Evolutionary conservation across 2,329 filamentous ascomycete genomes (phyloP).

Genomic region (Alternaria novae-zelandiae): DNA sequence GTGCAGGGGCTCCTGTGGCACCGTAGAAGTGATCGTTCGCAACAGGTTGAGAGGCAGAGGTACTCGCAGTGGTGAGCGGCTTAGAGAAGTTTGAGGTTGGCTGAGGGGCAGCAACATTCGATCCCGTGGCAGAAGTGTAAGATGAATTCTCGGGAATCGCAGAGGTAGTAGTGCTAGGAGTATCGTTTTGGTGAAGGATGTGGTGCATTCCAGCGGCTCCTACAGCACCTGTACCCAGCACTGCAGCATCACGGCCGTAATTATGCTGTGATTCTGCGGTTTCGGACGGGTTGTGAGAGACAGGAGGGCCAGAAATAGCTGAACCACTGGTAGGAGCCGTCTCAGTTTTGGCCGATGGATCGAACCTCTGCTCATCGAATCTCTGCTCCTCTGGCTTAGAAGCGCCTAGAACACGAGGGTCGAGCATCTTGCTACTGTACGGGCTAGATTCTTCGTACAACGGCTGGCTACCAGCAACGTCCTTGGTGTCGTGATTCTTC

Average conservation of each 20-base stretch:
- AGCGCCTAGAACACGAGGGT: constrained; percentile 35
- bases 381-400: constrained; percentile 24
- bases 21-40: constrained; percentile 14
- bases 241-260: constrained; percentile 27
- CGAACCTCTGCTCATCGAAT: constrained; percentile 28
- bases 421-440: constrained; percentile 34
- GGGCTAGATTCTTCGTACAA: constrained; percentile 29
- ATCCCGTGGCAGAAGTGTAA: neutral
- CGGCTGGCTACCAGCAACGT: constrained; percentile 10
- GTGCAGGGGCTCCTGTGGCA: constrained; percentile 14
- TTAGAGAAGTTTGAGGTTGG: constrained; percentile 4
- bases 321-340: constrained; percentile 5
- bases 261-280: constrained; percentile 25
- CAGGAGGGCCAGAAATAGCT: constrained; percentile 14
- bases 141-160: neutral
- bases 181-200: neutral
- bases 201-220: neutral
- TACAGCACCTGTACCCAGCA: neutral
- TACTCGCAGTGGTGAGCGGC: constrained; percentile 1
- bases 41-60: neutral
- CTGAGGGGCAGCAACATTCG: neutral
- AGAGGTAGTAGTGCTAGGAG: constrained; percentile 4
- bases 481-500: constrained; percentile 21
- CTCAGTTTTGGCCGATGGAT: constrained; percentile 20
- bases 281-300: constrained; percentile 6